phyloP scores from a whole-genome alignment of 2,329 filamentous ascomycete genomes.

The Colletotrichum tropicale region DNA sequence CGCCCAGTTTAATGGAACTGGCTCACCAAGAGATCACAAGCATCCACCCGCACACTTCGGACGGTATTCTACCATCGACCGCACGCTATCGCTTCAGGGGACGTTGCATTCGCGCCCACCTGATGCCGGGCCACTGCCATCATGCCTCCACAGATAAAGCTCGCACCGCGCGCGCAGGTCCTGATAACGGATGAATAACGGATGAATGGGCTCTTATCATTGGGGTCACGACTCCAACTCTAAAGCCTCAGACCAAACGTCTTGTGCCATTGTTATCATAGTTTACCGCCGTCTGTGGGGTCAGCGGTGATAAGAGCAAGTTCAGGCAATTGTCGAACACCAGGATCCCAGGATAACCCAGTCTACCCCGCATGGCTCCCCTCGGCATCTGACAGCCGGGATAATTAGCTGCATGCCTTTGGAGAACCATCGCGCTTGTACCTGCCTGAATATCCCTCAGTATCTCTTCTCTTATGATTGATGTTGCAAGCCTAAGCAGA shows the following conservation, averaged over 20 bases:
- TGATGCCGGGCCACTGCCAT: not conserved
- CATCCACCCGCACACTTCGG: not conserved
- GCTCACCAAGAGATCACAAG: not conserved
- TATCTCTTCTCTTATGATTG: not conserved
- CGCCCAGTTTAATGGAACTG: not conserved
- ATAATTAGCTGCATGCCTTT: not conserved
- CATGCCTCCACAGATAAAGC: not conserved
- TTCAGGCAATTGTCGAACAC: not conserved
- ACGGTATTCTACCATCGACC: not conserved
- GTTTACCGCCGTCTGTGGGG: not conserved
- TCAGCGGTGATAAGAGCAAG: not conserved
- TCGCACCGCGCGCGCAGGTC: not conserved
- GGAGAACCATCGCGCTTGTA: not conserved
- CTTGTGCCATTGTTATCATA: not conserved
- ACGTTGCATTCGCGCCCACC: not conserved
- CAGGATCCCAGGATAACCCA: not conserved
- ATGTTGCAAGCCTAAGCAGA: not conserved
- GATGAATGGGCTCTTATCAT: not conserved
- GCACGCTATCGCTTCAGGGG: not conserved
- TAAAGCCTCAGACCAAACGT: not conserved
- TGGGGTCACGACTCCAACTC: constrained; percentile 9
- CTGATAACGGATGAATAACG: not conserved
- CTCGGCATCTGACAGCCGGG: not conserved
- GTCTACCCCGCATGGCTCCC: constrained; percentile 1
- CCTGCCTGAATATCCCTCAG: not conserved